These are phyloP conservation scores for Eleusine coracana DNA, from an alignment of 176 grass and related monocot species.

Conservation along the genomic window DNA sequence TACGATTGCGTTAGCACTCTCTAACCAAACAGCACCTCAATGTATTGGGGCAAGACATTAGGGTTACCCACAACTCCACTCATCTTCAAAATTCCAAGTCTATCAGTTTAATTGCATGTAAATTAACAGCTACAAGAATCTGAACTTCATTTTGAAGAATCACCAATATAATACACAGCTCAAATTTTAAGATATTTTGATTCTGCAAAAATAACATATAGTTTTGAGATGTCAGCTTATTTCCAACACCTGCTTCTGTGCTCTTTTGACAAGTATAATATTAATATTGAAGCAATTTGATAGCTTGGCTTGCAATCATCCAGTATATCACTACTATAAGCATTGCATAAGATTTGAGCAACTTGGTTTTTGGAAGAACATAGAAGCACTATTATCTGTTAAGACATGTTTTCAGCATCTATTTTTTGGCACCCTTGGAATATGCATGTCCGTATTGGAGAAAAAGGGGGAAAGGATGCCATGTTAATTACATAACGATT, in stretches of 20 bases:
- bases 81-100: too few relatives aligned
- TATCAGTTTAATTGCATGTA: too few relatives aligned
- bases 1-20: too few relatives aligned
- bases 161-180: background rate
- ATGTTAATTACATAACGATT: background rate
- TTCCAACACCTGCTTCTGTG: conserved; percentile 8
- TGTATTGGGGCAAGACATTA: too few relatives aligned
- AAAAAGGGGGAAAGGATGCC: background rate
- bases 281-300: conserved; percentile 3
- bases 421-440: conserved; percentile 16
- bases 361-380: background rate
- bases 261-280: background rate
- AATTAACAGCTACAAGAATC: too few relatives aligned
- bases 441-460: conserved; percentile 3
- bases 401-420: background rate
- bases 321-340: background rate
- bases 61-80: too few relatives aligned
- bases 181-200: conserved; percentile 12
- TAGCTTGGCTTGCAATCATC: background rate
- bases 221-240: background rate
- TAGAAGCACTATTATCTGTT: background rate
- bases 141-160: background rate
- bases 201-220: conserved; percentile 13
- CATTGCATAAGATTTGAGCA: background rate
- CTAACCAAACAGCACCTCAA: too few relatives aligned